Evolutionary conservation across 148 eudicot species (phyloP).

Genomic region (Silene latifolia): DNA sequence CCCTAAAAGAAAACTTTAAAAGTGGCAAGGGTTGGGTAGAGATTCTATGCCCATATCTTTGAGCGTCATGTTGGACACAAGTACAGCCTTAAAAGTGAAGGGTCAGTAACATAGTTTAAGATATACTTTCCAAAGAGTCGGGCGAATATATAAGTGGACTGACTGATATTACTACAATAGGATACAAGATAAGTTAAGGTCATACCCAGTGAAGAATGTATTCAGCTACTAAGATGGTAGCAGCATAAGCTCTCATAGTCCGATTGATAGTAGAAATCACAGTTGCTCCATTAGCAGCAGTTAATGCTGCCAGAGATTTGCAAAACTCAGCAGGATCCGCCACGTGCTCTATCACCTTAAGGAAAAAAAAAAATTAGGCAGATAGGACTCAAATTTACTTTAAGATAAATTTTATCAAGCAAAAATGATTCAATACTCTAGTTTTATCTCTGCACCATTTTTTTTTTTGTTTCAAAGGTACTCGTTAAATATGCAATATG

Average conservation of each 20-base stretch:
- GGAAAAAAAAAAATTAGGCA: background rate
- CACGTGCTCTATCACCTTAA: constrained; percentile 90
- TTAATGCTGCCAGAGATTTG: constrained; percentile 73
- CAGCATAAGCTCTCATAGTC: constrained; percentile 84
- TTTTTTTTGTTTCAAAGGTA: background rate
- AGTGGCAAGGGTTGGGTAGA: too few species aligned
- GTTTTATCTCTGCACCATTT: background rate
- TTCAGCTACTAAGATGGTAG: constrained; percentile 69
- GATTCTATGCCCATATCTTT: too few species aligned
- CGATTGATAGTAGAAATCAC: constrained; percentile 85
- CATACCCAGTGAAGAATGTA: constrained; percentile 88
- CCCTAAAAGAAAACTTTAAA: too few species aligned
- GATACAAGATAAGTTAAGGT: background rate
- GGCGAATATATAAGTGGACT: background rate
- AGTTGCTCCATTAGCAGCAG: constrained; percentile 74
- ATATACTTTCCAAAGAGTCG: too few species aligned
- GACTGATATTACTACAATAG: background rate
- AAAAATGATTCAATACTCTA: background rate
- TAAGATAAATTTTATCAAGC: background rate
- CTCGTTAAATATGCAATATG: background rate
- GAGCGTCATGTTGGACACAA: too few species aligned
- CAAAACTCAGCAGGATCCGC: constrained; percentile 90
- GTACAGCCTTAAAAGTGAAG: too few species aligned
- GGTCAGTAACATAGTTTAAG: too few species aligned
- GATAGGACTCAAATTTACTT: background rate